Conservation (phyloP, 2,329 filamentous ascomycete species). For the Chaetomium strumarium region DNA sequence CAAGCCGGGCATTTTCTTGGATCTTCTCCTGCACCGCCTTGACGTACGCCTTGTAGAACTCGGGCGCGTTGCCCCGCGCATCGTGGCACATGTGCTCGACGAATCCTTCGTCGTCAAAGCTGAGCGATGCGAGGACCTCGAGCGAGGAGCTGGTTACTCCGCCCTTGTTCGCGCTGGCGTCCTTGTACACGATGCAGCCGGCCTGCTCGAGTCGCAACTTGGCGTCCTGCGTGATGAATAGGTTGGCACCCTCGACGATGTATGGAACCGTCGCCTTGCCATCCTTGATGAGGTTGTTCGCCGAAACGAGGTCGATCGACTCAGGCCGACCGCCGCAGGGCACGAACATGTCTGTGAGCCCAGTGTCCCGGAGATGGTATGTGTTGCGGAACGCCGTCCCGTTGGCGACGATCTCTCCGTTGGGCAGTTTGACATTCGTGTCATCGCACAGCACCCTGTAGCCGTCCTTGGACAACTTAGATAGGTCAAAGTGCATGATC, state of each 20-base stretch:
- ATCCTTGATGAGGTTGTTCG: slow-evolving; percentile 80
- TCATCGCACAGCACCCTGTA: slow-evolving; percentile 93
- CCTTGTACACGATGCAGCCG: slow-evolving; percentile 95
- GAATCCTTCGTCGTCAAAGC: slow-evolving; percentile 87
- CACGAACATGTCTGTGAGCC: slow-evolving; percentile 81
- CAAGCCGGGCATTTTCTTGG: slow-evolving; percentile 80
- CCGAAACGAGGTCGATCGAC: slow-evolving; percentile 87
- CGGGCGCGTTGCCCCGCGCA: slow-evolving; percentile 62
- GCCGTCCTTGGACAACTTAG: slow-evolving; percentile 79
- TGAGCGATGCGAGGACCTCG: slow-evolving; percentile 88
- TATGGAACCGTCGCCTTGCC: slow-evolving; percentile 86
- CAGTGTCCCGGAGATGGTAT: slow-evolving; percentile 78
- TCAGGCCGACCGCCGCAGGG: slow-evolving; percentile 95
- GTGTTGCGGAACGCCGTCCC: slow-evolving; percentile 96
- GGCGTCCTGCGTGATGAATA: slow-evolving; percentile 98
- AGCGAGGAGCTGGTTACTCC: slow-evolving; percentile 96
- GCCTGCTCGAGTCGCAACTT: slow-evolving; percentile 92
- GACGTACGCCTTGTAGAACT: slow-evolving; percentile 92
- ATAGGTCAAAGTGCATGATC: slow-evolving; percentile 79
- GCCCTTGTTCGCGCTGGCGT: slow-evolving; percentile 97
- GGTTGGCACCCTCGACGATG: slow-evolving; percentile 94
- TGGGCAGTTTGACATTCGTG: slow-evolving; percentile 78
- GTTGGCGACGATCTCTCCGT: slow-evolving; percentile 79
- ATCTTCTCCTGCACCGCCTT: slow-evolving; percentile 87
- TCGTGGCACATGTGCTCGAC: slow-evolving; percentile 91